These are phyloP conservation scores for Candida nanaspora DNA, from an alignment of 805 yeast species.

Conservation along the genomic window DNA sequence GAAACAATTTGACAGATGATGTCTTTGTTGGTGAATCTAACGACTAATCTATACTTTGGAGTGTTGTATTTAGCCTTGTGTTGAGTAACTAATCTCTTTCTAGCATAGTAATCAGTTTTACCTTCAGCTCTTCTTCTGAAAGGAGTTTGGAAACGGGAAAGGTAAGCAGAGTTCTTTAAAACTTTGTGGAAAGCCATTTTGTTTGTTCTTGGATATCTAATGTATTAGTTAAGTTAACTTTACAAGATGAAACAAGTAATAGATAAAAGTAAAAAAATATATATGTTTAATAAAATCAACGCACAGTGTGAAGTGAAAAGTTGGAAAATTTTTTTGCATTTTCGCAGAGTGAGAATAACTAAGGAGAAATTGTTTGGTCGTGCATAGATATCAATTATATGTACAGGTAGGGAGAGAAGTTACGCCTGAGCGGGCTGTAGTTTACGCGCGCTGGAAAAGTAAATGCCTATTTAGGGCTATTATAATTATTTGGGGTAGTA, in stretches of 20 bases:
- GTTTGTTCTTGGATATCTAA: not conserved
- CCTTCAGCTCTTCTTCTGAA: conserved; percentile 99
- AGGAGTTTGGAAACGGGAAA: conserved; percentile 99
- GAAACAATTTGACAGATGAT: conserved; percentile 97
- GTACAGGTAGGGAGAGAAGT: too few relatives aligned
- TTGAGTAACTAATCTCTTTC: conserved; percentile 99
- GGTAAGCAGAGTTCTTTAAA: conserved; percentile 86
- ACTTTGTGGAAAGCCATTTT: conserved; percentile 73
- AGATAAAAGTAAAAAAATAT: not conserved
- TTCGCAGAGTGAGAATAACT: not conserved
- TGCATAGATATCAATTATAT: too few relatives aligned
- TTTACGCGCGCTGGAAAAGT: not conserved
- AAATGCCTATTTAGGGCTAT: too few relatives aligned
- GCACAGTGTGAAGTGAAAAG: not conserved
- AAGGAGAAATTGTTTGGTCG: not conserved
- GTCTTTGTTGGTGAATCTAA: conserved; percentile 99
- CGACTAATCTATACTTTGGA: conserved; percentile 99
- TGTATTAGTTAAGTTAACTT: too few relatives aligned
- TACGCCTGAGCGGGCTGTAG: not conserved
- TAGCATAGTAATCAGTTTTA: conserved; percentile 99
- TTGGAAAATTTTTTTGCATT: too few relatives aligned
- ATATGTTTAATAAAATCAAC: not conserved
- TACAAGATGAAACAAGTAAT: not conserved
- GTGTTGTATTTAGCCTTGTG: conserved; percentile 99
- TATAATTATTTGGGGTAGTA: too few relatives aligned